phyloP scores from a whole-genome alignment of 164 flowering plant species.

The Stephania cephalantha region DNA sequence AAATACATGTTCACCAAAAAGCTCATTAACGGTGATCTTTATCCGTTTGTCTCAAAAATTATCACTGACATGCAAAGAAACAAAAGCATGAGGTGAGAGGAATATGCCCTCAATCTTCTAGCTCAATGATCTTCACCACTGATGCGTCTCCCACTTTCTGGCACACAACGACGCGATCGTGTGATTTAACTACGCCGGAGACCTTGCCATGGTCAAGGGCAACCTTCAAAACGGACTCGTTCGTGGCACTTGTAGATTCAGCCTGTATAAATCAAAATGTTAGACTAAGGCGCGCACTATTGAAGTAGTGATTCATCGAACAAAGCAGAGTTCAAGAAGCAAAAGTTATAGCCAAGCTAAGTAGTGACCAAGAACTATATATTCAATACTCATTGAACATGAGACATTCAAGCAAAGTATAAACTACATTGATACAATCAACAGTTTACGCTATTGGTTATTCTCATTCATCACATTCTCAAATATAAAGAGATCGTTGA shows the following conservation, averaged over 20 bases:
- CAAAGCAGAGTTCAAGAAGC: too few relatives aligned
- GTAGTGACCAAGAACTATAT: too few relatives aligned
- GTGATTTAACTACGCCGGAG: constrained; percentile 49
- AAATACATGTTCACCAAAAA: constrained; percentile 2
- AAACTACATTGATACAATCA: too few relatives aligned
- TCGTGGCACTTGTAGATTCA: constrained; percentile 40
- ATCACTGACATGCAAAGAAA: not conserved
- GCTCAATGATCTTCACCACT: constrained; percentile 69
- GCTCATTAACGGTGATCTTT: not conserved
- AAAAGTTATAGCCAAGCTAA: too few relatives aligned
- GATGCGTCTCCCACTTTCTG: constrained; percentile 67
- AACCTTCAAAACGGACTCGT: constrained; percentile 54
- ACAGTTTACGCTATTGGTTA: not conserved
- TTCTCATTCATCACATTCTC: not conserved
- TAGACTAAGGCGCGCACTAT: not conserved
- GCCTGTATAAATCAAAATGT: constrained; percentile 36
- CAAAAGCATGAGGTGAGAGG: not conserved
- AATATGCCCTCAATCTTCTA: constrained; percentile 33
- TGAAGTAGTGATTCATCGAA: not conserved
- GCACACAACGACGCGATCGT: constrained; percentile 61
- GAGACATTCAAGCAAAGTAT: not conserved
- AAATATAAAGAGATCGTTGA: too few relatives aligned
- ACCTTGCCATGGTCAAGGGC: constrained; percentile 59
- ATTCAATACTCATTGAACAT: not conserved
- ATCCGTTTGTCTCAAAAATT: not conserved